These are phyloP conservation scores for Gnaphalium uliginosum DNA, from an alignment of 129 eudicot species.

Conservation along the genomic window DNA sequence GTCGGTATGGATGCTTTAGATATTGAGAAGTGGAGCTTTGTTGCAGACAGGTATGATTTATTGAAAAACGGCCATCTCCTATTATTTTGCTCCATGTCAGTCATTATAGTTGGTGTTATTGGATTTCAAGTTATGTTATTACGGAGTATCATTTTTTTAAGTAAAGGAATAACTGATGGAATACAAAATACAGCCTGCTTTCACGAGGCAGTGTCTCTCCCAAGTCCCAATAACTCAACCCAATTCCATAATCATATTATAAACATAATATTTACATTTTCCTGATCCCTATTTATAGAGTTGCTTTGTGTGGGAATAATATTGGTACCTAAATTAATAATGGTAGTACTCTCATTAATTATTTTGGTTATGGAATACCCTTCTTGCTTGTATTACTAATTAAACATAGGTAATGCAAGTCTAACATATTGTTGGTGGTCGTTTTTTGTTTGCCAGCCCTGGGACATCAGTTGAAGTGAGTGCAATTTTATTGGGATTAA, in stretches of 20 bases:
- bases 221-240: neutral
- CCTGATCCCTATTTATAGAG: neutral
- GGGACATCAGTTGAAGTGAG: constrained; percentile 58
- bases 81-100: neutral
- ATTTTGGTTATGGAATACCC: neutral
- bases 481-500: constrained; percentile 48
- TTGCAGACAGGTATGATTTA: constrained; percentile 54
- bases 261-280: neutral
- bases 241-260: neutral
- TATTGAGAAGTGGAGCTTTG: constrained; percentile 76
- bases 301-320: neutral
- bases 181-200: constrained; percentile 1
- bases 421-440: constrained; percentile 21
- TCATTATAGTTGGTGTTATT: neutral
- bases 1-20: constrained; percentile 97
- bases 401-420: neutral
- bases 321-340: neutral
- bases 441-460: constrained; percentile 43
- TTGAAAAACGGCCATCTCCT: neutral
- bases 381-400: neutral
- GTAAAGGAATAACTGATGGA: neutral
- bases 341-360: neutral
- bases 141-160: neutral
- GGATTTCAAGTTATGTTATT: neutral
- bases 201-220: neutral